Evolutionary conservation across 306 rosid genomes (phyloP), one percentile per base, ranked within the genome.

Genomic region (Lotus japonicus): DNA sequence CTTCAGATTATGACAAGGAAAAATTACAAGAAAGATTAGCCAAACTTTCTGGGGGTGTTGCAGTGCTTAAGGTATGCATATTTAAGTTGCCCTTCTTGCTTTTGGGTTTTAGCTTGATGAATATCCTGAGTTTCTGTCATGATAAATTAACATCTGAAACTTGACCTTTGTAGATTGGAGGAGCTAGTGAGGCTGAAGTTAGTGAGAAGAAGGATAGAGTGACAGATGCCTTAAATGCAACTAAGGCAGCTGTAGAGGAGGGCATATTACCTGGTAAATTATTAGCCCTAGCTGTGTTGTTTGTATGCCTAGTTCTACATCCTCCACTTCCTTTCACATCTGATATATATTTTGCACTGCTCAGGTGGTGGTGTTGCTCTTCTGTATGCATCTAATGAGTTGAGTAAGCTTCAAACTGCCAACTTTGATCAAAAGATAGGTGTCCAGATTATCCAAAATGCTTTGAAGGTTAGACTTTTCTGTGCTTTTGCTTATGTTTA

Each of bases 31-130:
- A 94, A 90, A 86, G 99, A 67, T 72, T 94, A 51, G 99, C 97
- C 42, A 94, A 90, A 72, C 95, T 94, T 64, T 94, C 99, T 16
- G 99, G 99, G 51, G 99, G 99, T 71, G 99, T 94, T 57, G 99
- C 99, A 0, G 97, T 94, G 23, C 79, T 94, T 39, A 94, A 94
- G 94, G 99, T 88, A 21, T n/a, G 76, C 41, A 44, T 48, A 17
- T 59, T 74, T 11, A 31, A 1, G 44, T 60, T 7, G 10, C 11
- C 23, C 23, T 67, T 6, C 23, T 70, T 43, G 7, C 50, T 49
- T 70, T 53, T 63, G 55, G 8, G 35, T 49, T 57, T 42, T 16
- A 9, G 15, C 31, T 18, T 57, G 28, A 14, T 11, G 42, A 36
- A 7, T 18, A 5, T 21, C 23, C 15, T 52, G 9, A 18, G 11